Evolutionary conservation across 306 rosid genomes (phyloP).

Genomic region (Vachellia pachyceras): DNA sequence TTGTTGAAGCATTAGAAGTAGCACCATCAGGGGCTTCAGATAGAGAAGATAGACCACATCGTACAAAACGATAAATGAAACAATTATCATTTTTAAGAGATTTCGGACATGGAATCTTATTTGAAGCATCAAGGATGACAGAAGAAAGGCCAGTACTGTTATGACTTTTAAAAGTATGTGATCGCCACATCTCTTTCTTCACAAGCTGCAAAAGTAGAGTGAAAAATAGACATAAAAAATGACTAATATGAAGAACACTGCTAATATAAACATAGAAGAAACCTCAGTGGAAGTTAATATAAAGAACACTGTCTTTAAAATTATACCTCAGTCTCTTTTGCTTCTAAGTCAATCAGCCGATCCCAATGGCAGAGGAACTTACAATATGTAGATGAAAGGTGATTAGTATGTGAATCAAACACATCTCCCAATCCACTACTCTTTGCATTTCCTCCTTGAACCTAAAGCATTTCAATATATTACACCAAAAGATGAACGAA

Average conservation of each 20-base stretch:
- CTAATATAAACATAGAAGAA: conserved; percentile 19
- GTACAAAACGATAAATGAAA: conserved; percentile 72
- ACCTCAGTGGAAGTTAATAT: conserved; percentile 20
- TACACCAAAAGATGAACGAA: conserved; percentile 27
- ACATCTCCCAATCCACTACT: conserved; percentile 77
- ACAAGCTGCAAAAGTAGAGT: conserved; percentile 55
- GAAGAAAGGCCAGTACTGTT: conserved; percentile 63
- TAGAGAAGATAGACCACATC: conserved; percentile 41
- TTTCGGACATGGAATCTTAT: conserved; percentile 52
- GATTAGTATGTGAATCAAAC: conserved; percentile 68
- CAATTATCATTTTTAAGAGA: conserved; percentile 54
- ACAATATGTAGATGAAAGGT: conserved; percentile 63
- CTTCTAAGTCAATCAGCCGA: conserved; percentile 86
- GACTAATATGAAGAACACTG: background rate
- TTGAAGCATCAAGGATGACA: conserved; percentile 68
- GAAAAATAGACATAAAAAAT: background rate
- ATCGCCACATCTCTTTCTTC: conserved; percentile 73
- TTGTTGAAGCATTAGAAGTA: conserved; percentile 44
- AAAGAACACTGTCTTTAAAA: conserved; percentile 35
- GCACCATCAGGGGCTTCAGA: conserved; percentile 48
- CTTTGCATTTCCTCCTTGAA: conserved; percentile 68
- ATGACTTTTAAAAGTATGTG: conserved; percentile 54
- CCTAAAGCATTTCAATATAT: conserved; percentile 53
- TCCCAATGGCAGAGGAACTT: conserved; percentile 86
- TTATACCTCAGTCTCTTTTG: conserved; percentile 77